These are phyloP conservation scores for Macadamia tetraphylla DNA, from an alignment of 164 flowering plant species.

Conservation along the genomic window DNA sequence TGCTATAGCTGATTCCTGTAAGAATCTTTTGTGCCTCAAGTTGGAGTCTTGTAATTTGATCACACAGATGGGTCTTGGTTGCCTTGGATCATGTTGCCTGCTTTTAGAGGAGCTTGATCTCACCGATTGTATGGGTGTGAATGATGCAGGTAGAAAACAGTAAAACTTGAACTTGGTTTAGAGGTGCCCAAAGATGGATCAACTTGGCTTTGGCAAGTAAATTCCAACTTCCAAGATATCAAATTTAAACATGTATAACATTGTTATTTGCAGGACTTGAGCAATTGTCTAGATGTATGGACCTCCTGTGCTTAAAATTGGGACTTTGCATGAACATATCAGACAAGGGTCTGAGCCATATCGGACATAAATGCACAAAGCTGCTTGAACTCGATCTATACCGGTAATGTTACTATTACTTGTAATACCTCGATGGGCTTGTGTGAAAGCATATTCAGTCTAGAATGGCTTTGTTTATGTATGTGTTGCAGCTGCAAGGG, in stretches of 20 bases:
- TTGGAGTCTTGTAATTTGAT: slow-evolving; percentile 57
- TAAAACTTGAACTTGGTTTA: slow-evolving; percentile 6
- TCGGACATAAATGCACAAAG: slow-evolving; percentile 48
- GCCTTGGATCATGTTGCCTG: slow-evolving; percentile 39
- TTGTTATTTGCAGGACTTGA: slow-evolving; percentile 42
- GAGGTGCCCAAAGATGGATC: not conserved
- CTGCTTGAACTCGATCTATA: slow-evolving; percentile 65
- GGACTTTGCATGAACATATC: slow-evolving; percentile 57
- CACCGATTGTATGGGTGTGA: slow-evolving; percentile 53
- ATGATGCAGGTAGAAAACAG: slow-evolving; percentile 35
- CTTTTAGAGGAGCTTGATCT: slow-evolving; percentile 63
- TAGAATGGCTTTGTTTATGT: not conserved
- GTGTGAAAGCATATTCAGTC: too few relatives aligned
- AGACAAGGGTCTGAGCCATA: slow-evolving; percentile 44
- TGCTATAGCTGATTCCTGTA: slow-evolving; percentile 49
- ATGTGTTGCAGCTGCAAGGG: slow-evolving; percentile 42
- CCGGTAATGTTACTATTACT: slow-evolving; percentile 29
- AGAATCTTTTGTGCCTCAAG: slow-evolving; percentile 45
- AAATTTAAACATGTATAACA: too few relatives aligned
- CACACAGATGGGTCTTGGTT: slow-evolving; percentile 42
- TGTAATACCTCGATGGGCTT: too few relatives aligned
- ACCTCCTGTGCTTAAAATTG: slow-evolving; percentile 44
- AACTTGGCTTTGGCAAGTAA: too few relatives aligned
- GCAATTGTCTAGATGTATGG: slow-evolving; percentile 46
- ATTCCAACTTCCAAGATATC: not conserved